Evolutionary conservation across 306 rosid species (phyloP), one percentile per base, ranked within the genome.

Genomic region (Vigna mungo): DNA sequence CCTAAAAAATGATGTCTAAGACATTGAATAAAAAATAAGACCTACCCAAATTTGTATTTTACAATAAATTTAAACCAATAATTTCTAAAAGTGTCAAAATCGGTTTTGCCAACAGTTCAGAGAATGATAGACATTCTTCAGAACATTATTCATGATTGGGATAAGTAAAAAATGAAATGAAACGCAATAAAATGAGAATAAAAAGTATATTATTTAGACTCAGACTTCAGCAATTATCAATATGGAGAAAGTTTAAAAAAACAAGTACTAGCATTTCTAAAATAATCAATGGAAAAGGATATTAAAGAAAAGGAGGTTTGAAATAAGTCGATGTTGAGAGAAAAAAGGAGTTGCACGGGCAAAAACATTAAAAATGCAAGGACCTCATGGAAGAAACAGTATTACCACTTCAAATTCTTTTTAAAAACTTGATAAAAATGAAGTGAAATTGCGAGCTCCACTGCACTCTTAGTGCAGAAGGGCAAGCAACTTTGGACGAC

Each of bases 381-480:
- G 36, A 32, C 59, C 15, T 21, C 36, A 8, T 32, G 47, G 47
- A 54, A 27, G 47, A 37, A 54, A 27, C 32, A 39, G 3, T 37
- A 39, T 17, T 23, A 72, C 44, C 51, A 52, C 14, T 44, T 8
- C 16, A 11, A 44, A 41, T 41, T 41, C 5, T 44, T 44, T 44
- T 44, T 0, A 12, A 44, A 44, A 44, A 12, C 5, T 44, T 44
- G 1, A 44, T 11, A 41, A 9, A 41, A 72, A 67, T 78, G 62
- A 68, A 66, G 55, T 65, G 41, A 71, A 47, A 15, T 65, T 21
- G 32, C 16, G 8, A 72, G 73, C 63, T 56, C 17, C 62, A 23
- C 8, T 46, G 72, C 61, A 48, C 27, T 51, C 46, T 41, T 41
- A 7, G 37, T 63, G 84, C 65, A 75, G 65, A 65, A 34, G 37